Conservation (phyloP, 805 yeast species). For the Candida nanaspora region DNA sequence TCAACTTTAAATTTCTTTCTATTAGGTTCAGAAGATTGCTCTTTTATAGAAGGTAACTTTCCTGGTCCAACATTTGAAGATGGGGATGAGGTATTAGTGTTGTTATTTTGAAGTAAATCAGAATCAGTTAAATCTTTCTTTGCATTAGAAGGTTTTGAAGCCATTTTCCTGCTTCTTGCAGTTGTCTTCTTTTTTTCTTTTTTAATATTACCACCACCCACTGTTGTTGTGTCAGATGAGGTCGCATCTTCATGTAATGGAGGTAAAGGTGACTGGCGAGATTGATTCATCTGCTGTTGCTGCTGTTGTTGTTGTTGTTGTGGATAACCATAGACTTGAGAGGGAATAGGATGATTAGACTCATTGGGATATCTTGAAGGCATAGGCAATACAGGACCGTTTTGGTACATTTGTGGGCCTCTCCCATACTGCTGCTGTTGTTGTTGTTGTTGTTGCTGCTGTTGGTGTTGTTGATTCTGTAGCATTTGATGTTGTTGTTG, state of each 20-base stretch:
- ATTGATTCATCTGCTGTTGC: not conserved
- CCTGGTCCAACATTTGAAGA: too few species aligned
- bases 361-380: conserved; percentile 11
- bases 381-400: conserved; percentile 14
- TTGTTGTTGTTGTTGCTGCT: conserved; percentile 5
- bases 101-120: too few species aligned
- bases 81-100: too few species aligned
- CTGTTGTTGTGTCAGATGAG: not conserved
- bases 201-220: not conserved
- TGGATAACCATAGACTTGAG: conserved; percentile 8
- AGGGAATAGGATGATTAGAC: conserved; percentile 1
- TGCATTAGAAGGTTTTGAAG: not conserved
- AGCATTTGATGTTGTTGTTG: conserved; percentile 8
- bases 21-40: not conserved
- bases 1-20: not conserved
- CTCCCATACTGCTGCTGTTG: conserved; percentile 8
- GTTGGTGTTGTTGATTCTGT: conserved; percentile 15
- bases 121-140: not conserved
- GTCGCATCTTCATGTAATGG: not conserved
- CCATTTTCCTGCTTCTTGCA: not conserved
- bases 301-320: conserved; percentile 7
- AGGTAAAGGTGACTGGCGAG: not conserved
- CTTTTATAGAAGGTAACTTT: too few species aligned
- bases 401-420: not conserved
- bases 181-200: conserved; percentile 1